Evolutionary conservation across 176 grass and related monocot genomes (phyloP), one percentile per base, ranked within the genome.

Genomic region (Aegilops tauschii): DNA sequence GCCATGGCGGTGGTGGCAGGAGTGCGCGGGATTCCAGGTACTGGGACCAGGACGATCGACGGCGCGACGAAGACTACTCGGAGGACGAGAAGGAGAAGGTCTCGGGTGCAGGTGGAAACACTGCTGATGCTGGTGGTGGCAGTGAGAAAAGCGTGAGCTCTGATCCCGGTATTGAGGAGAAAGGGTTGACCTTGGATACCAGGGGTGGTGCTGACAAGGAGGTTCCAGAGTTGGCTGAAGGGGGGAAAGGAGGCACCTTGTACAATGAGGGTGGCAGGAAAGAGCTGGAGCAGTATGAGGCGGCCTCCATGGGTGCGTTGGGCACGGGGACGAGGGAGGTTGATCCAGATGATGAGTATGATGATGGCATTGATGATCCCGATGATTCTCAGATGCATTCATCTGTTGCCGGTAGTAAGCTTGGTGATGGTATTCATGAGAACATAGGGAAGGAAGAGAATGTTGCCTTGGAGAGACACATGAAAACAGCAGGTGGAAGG

Each of bases 271-370:
- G 85, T 8, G 94, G 92, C 44, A 94, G 92, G 63, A 90, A 94
- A 72, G 97, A 99, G 82, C 72, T 96, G 16, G 87, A 92, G 78
- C 83, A 91, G 81, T 93, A 93, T 80, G 90, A 94, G 76, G 86
- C 91, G 13, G 86, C 84, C 17, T 88, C 88, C 17, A 87, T 84
- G 76, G 89, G 89, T 21, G 82, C 6, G 1, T 5, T 27, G 7
- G 74, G 54, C 6, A 52, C 62, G 9, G 84, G 85, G 79, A 86
- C 74, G 68, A 90, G 21, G 34, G 89, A 96, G 71, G 85, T 91
- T 75, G 78, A 96, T 89, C 92, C 92, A 16, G 92, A 93, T 83
- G 97, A 98, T 83, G 97, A 99, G 84, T 96, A 96, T 90, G 94
- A 99, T 27, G 97, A 99, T 78, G 94, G 92, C 10, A 92, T 94